Percentiles rank a stretch among this genome's conserved stretches.
These are phyloP conservation scores for Skeletonema costatum DNA, from an alignment of 108 stramenopile species.

Conservation along the genomic window DNA sequence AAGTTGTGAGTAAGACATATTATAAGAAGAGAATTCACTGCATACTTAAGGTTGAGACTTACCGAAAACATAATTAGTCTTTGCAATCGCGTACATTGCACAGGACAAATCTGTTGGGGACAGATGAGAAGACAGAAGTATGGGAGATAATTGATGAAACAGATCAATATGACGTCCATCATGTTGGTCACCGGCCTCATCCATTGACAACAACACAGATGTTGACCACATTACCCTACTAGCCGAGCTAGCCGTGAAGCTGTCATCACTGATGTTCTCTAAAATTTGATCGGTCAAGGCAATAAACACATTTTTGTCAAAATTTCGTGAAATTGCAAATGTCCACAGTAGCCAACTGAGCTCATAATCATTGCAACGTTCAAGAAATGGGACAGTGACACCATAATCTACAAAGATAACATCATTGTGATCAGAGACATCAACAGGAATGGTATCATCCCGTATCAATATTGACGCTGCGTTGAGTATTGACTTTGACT, in stretches of 20 bases:
- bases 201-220: constrained; percentile 34
- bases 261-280: constrained; percentile 42
- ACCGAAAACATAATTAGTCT: constrained; percentile 51
- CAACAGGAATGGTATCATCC: constrained; percentile 15
- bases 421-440: neutral
- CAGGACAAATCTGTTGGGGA: constrained; percentile 55
- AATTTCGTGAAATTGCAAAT: constrained; percentile 39
- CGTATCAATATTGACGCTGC: constrained; percentile 49
- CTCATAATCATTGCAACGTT: constrained; percentile 46
- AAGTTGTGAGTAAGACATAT: neutral
- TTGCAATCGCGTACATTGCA: constrained; percentile 75
- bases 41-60: neutral
- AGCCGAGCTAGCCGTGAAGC: constrained; percentile 57
- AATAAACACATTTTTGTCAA: constrained; percentile 49
- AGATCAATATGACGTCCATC: constrained; percentile 44
- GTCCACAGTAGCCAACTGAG: constrained; percentile 63
- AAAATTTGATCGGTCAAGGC: constrained; percentile 46
- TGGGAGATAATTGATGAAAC: constrained; percentile 46
- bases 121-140: constrained; percentile 56
- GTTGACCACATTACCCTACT: constrained; percentile 66
- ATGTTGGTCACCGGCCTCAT: neutral
- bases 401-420: neutral
- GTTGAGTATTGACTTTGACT: constrained; percentile 42
- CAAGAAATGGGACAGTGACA: constrained; percentile 28
- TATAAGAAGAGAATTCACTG: neutral